Evolutionary conservation across 805 yeast genomes (phyloP), one percentile per base, ranked within the genome.

Genomic region (Wickerhamiella galacta): DNA sequence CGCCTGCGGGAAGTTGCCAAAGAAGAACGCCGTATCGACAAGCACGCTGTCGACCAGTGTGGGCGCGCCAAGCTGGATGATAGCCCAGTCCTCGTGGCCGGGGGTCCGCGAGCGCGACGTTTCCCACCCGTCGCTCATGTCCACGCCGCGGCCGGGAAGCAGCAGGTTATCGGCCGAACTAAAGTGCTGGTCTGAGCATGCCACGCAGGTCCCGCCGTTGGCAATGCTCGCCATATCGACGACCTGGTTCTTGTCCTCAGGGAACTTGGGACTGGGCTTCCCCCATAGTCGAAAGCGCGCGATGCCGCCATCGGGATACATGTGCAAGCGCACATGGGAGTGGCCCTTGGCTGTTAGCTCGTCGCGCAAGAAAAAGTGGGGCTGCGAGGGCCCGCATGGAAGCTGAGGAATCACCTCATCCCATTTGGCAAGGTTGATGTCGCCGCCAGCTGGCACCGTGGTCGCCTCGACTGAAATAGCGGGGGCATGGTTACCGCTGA

Each of bases 121-220:
- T 54, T 87, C 98, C 98, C 98, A 87, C 10, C 98, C 98, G 51
- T 90, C 96, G 32, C 90, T 72, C 96, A 87, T 87, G 55, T 87
- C 95, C 46, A 66, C 70, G 33, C 98, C 98, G 39, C 95, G 71
- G 11, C 96, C 96, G 2, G 95, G 95, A 35, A 87, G 61, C 36
- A 87, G 59, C 40, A 87, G 61, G 58, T 87, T 87, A 53, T 80
- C 92, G 24, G 85, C 93, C 28, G 87, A 68, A 24, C 95, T 93
- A 50, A 87, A 87, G 58, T 85, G 96, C 60, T 87, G 93, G 58
- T 90, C 95, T 2, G 92, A 76, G 45, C 69, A 72, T 9, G 71
- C 62, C 25, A 81, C 71, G 17, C 87, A 87, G 22, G 82, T 85
- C 41, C 93, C 96, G 39, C 98, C 98, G 49, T 75, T 72, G 33